Evolutionary conservation across 1,284 basidiomycete species (phyloP).

Genomic region (Apiotrichum gamsii): DNA sequence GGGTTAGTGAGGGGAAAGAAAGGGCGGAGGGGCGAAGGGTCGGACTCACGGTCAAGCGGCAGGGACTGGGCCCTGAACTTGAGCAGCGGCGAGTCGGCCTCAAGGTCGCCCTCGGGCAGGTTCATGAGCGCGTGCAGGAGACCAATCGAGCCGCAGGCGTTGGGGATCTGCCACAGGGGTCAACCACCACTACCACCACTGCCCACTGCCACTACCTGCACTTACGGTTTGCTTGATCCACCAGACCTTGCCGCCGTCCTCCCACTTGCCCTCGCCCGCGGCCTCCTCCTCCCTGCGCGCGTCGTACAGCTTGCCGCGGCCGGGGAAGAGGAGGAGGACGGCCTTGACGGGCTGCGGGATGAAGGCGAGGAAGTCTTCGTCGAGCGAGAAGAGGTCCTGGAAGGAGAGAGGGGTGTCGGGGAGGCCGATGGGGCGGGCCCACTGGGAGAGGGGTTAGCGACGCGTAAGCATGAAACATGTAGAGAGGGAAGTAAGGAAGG

Average conservation of each 20-base stretch:
- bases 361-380: slow-evolving; percentile 65
- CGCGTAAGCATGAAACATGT: too few species aligned
- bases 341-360: slow-evolving; percentile 69
- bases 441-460: slow-evolving; percentile 52
- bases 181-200: not conserved
- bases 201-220: not conserved
- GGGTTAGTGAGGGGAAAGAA: not conserved
- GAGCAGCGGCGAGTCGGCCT: slow-evolving; percentile 25
- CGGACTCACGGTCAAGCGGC: slow-evolving; percentile 24
- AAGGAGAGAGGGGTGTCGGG: slow-evolving; percentile 58
- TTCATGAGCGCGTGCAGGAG: slow-evolving; percentile 62
- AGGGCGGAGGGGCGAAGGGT: not conserved
- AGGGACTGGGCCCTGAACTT: slow-evolving; percentile 40
- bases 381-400: slow-evolving; percentile 74
- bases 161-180: slow-evolving; percentile 61
- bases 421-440: slow-evolving; percentile 69
- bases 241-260: slow-evolving; percentile 42
- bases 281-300: slow-evolving; percentile 52
- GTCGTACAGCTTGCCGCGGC: slow-evolving; percentile 53
- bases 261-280: slow-evolving; percentile 26
- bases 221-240: slow-evolving; percentile 51
- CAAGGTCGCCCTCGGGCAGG: slow-evolving; percentile 28
- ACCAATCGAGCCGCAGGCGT: slow-evolving; percentile 85
- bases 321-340: slow-evolving; percentile 74
- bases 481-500: not conserved